A percentile compares a stretch with the other conserved stretches of the same genome.
Evolutionary conservation across 192 early-diverging fungal species (phyloP).

Genomic region (Geranomyces michiganensis): DNA sequence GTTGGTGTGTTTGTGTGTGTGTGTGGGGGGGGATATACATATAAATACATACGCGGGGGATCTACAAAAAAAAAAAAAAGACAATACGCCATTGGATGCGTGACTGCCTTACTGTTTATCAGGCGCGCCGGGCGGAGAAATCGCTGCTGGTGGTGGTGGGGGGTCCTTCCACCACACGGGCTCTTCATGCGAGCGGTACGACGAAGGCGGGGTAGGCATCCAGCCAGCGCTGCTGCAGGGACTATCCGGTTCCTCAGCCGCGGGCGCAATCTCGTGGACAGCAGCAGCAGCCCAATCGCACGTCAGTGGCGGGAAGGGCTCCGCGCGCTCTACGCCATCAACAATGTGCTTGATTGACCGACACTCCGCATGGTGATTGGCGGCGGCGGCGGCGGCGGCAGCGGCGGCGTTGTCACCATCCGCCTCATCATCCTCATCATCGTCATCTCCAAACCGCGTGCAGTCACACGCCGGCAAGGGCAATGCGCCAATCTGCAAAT

Average conservation of each 20-base stretch:
- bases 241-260: not conserved
- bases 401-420: not conserved
- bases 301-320: not conserved
- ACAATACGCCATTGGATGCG: no score
- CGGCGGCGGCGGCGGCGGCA: not conserved
- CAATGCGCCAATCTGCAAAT: not conserved
- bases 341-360: constrained; percentile 17
- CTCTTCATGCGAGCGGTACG: not conserved
- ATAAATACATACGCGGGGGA: no score
- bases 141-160: no score
- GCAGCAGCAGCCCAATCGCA: not conserved
- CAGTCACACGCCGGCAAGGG: constrained; percentile 12
- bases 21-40: no score
- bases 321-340: constrained; percentile 4
- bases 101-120: no score
- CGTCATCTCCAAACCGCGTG: constrained; percentile 8
- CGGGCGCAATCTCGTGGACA: not conserved
- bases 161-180: constrained; percentile 9
- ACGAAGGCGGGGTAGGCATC: not conserved
- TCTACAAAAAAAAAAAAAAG: no score
- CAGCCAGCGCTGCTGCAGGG: not conserved
- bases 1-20: no score
- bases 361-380: constrained; percentile 2
- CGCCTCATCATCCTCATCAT: not conserved
- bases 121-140: no score